These are phyloP conservation scores for Ceratobasidium sp. DNA, from an alignment of 1,284 basidiomycete species.

Conservation along the genomic window DNA sequence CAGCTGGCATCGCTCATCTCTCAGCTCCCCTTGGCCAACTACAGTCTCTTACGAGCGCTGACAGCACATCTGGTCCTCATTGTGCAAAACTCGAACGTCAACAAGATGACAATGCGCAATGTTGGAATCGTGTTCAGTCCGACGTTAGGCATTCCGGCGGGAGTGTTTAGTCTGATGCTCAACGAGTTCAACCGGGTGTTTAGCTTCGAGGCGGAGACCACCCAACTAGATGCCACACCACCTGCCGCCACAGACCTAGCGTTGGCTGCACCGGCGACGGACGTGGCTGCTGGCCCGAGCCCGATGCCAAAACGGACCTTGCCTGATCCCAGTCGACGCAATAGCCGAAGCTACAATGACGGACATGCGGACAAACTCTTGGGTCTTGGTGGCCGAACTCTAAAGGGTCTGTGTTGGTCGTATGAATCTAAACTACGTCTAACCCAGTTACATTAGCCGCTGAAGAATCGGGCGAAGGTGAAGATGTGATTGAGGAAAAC, in stretches of 20 bases:
- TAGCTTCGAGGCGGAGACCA: slow-evolving; percentile 72
- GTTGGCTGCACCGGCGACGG: slow-evolving; percentile 47
- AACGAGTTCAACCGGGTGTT: slow-evolving; percentile 91
- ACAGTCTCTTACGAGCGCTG: slow-evolving; percentile 90
- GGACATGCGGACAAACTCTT: slow-evolving; percentile 82
- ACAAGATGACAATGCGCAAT: slow-evolving; percentile 99
- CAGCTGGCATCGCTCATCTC: slow-evolving; percentile 90
- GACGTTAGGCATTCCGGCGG: slow-evolving; percentile 93
- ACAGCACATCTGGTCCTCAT: slow-evolving; percentile 97
- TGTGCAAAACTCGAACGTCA: slow-evolving; percentile 87
- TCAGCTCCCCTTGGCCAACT: slow-evolving; percentile 90
- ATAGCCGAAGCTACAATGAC: slow-evolving; percentile 82
- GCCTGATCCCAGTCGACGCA: slow-evolving; percentile 66
- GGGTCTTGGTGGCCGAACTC: slow-evolving; percentile 74
- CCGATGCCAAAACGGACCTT: slow-evolving; percentile 49
- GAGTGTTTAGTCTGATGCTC: slow-evolving; percentile 92
- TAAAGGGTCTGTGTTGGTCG: slow-evolving; percentile 66
- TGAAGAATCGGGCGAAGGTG: slow-evolving; percentile 79
- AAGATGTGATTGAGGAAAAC: slow-evolving; percentile 73
- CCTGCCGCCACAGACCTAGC: slow-evolving; percentile 46
- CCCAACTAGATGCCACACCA: slow-evolving; percentile 57
- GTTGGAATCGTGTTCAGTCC: slow-evolving; percentile 98
- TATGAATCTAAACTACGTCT: slow-evolving; percentile 47
- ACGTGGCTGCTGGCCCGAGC: slow-evolving; percentile 55
- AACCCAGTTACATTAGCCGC: slow-evolving; percentile 55